phyloP scores from a whole-genome alignment of 176 grass and related monocot species.

The Aegilops umbellulata region DNA sequence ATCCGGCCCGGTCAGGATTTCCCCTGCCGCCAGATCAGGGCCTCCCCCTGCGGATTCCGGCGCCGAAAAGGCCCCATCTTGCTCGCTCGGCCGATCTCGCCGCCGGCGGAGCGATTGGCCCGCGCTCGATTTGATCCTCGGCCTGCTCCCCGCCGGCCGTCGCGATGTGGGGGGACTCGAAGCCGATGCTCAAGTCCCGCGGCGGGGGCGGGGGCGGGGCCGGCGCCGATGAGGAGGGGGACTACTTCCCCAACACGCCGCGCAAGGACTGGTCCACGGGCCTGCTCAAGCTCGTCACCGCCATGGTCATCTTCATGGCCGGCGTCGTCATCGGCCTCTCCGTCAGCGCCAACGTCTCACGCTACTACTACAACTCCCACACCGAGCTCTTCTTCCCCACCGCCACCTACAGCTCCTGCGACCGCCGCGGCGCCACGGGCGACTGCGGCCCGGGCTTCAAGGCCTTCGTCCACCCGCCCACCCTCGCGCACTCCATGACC shows the following conservation, averaged over 20 bases:
- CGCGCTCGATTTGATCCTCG: not conserved
- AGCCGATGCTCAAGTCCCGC: conserved; percentile 36
- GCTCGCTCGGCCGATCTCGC: not conserved
- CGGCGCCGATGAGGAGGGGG: conserved; percentile 19
- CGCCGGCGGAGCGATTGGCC: not conserved
- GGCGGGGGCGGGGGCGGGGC: not conserved
- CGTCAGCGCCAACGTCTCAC: conserved; percentile 46
- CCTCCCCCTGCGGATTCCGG: not conserved
- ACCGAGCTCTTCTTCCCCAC: conserved; percentile 85
- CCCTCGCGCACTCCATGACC: conserved; percentile 66
- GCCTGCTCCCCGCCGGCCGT: not conserved
- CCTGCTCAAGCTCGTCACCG: conserved; percentile 34
- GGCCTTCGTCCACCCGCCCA: conserved; percentile 58
- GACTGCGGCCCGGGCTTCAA: conserved; percentile 50
- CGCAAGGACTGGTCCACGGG: conserved; percentile 52
- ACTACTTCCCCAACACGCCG: conserved; percentile 43
- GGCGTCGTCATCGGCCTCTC: conserved; percentile 66
- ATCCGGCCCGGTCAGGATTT: not conserved
- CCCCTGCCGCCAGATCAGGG: not conserved
- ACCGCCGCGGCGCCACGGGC: conserved; percentile 8
- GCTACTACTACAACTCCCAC: conserved; percentile 78
- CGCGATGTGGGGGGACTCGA: conserved; percentile 19
- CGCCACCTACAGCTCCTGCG: conserved; percentile 46
- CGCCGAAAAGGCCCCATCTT: not conserved
- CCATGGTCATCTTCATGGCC: conserved; percentile 79